A percentile compares a stretch with the other conserved stretches of the same genome.
Evolutionary conservation across 2,329 filamentous ascomycete genomes (phyloP).

Genomic region (Chalaropsis ovoidea): DNA sequence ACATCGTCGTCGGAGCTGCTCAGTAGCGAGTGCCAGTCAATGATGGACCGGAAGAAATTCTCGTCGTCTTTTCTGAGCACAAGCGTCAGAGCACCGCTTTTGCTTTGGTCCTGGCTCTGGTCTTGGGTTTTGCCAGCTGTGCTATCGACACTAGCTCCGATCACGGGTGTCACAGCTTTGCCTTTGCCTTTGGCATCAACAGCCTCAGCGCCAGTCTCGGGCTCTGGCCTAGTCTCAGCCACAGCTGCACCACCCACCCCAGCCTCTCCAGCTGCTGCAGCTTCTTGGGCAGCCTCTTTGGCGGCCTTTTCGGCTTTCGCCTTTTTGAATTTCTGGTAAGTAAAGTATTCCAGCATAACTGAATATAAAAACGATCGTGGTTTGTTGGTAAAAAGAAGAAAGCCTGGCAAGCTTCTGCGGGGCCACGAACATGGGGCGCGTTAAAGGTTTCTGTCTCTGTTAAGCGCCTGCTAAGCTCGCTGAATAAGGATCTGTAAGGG

Average conservation of each 20-base stretch:
- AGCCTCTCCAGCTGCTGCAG: background rate
- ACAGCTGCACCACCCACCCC: background rate
- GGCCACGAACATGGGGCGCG: no score
- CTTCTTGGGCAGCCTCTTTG: constrained; percentile 32
- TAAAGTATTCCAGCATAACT: constrained; percentile 53
- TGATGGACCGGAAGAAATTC: constrained; percentile 47
- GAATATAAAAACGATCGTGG: background rate
- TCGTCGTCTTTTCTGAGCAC: constrained; percentile 49
- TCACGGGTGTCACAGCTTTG: background rate
- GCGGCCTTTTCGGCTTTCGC: constrained; percentile 42
- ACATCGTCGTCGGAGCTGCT: constrained; percentile 33
- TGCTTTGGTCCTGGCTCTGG: background rate
- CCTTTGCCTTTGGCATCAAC: constrained; percentile 24
- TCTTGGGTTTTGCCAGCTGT: background rate
- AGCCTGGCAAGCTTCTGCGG: no score
- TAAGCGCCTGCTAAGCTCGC: no score
- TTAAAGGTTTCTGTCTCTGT: no score
- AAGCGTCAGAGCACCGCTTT: background rate
- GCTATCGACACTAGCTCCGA: background rate
- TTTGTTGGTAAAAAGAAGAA: background rate
- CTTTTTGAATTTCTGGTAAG: constrained; percentile 54
- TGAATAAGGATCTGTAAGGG: no score
- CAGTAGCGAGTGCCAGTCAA: constrained; percentile 29
- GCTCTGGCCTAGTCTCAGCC: constrained; percentile 17
- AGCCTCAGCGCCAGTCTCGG: constrained; percentile 27